phyloP scores from a whole-genome alignment of 768 basidiomycete species.

The Suillus luteus region DNA sequence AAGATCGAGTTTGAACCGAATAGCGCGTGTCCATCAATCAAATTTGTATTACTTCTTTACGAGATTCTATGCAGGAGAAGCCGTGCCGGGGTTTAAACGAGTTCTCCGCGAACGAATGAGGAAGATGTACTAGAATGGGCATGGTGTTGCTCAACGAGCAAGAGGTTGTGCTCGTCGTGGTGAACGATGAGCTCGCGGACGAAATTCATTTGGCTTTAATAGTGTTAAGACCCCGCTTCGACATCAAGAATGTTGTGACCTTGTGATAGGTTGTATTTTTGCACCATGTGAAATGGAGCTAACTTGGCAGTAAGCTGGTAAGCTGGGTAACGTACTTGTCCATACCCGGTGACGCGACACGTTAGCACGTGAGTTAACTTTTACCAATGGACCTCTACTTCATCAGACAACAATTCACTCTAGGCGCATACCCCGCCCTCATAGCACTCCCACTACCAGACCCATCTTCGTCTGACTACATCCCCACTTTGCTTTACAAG shows the following conservation, averaged over 20 bases:
- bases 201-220: neutral
- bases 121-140: neutral
- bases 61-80: neutral
- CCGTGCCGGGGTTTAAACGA: neutral
- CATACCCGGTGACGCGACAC: no score
- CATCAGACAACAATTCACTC: slow-evolving; percentile 74
- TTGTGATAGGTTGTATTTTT: no score
- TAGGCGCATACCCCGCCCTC: slow-evolving; percentile 74
- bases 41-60: neutral
- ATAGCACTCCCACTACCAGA: slow-evolving; percentile 57
- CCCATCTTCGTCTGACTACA: slow-evolving; percentile 62
- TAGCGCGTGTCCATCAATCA: neutral
- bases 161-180: neutral
- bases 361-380: slow-evolving; percentile 1
- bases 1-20: neutral
- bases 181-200: neutral
- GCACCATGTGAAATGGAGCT: no score
- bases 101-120: neutral
- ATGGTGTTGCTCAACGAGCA: neutral
- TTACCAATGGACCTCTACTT: slow-evolving; percentile 51
- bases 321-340: no score
- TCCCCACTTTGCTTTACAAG: slow-evolving; percentile 69
- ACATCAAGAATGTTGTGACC: no score
- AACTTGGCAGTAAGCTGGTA: no score
- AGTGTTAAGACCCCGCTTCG: no score